Evolutionary conservation across 2,329 filamentous ascomycete species (phyloP), one percentile per base, ranked within the genome.

Genomic region (Macroventuria anomochaeta): DNA sequence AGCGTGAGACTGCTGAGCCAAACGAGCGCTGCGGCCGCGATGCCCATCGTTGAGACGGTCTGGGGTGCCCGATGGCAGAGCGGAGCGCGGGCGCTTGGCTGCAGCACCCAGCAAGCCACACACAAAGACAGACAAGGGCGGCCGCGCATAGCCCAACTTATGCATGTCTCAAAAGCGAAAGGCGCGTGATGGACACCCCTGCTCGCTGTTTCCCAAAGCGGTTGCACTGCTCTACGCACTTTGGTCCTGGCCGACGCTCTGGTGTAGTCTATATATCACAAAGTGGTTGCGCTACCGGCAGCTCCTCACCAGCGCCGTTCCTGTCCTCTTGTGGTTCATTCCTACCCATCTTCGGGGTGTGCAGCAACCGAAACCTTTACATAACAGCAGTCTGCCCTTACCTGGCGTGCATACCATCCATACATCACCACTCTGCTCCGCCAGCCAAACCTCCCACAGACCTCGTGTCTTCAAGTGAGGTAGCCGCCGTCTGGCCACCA

Each of bases 111-210:
- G 46, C 29, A 49, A 54, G 44, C 51, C 51, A 54, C 51, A 43
- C 7, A 28, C 39, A 50, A 34, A 50, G 23, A n/a, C 46, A 28
- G 34, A 33, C 40, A 44, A 49, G 44, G 44, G 44, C 40, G 46
- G 33, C 39, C 39, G 39, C 39, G 33, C 51, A 54, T 54, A 54
- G 51, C 51, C 44, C 51, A 36, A 31, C 29, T 40, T 31, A 46
- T 46, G 40, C 46, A 55, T 33, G 53, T 51, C 53, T 55, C 53
- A 13, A 53, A 53, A 56, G 47, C 48, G 42, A 56, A 52, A 50
- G 46, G 53, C 53, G 53, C 53, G 53, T 55, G 46, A 51, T 46
- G 53, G 53, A 55, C 46, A 46, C 47, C 53, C 53, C 53, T 52
- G 53, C 37, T 39, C 48, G 18, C 33, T 29, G 39, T 34, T 34